Evolutionary conservation across 2,329 filamentous ascomycete genomes (phyloP), one percentile per base, ranked within the genome.

Genomic region (Chaetomiaceae sp.): DNA sequence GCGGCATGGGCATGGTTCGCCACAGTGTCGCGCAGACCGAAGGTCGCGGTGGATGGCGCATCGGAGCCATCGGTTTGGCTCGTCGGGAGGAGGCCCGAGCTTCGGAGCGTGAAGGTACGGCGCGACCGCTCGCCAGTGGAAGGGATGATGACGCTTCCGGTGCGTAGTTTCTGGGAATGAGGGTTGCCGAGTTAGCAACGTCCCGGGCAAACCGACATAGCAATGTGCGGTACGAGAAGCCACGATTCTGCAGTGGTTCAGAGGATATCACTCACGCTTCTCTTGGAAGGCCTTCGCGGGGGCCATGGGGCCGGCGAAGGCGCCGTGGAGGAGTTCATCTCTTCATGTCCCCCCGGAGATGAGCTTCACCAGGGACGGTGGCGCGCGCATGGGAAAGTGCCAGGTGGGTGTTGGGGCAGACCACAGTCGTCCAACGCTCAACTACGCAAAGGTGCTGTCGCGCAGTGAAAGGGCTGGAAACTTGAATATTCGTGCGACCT

Each of bases 91-190:
- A 34, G 18, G 15, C 20, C 11, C 10, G 45, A 37, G 17, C 54
- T 72, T 58, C 84, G 83, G 22, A 95, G 73, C 18, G 84, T 91
- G 57, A 95, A 88, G 51, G 84, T 78, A 52, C 86, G 85, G 60
- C 82, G 84, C 38, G 88, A 78, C 53, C 89, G 86, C 66, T 95
- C 86, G 59, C 91, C 90, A 3, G 89, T 96, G 49, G 77, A 74
- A 7, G 91, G 89, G 45, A 95, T 77, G 57, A 97, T 85, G 64
- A 94, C 89, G 36, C 88, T 93, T 55, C 87, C 87, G 62, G 91
- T 86, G 56, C 85, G 83, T 51, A 94, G 74, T 75, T 89, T 81
- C 79, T 83, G 61, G 19, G 12, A 4, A 24, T 6, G 5, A 24
- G 9, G 22, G 41, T 14, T 6, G 20, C 3, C 14, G 6, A 19